Evolutionary conservation across 1,284 basidiomycete genomes (phyloP), one percentile per base, ranked within the genome.

Genomic region (Neotropicomus parvogracilis): DNA sequence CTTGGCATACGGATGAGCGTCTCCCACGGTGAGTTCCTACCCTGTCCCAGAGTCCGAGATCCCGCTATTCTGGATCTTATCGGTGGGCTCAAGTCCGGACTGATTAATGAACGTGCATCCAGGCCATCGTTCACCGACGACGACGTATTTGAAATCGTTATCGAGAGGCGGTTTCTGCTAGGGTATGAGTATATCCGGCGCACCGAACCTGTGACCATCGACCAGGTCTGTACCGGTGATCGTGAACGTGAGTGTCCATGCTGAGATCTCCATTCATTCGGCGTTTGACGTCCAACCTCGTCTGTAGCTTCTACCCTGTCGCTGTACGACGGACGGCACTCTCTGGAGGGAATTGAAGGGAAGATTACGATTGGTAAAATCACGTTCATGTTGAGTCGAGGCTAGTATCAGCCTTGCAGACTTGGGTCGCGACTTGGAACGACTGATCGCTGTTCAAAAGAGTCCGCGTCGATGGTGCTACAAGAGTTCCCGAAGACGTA

Each of bases 141-240:
- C 7, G 44, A 57, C 17, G 4, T 1, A 17, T 47, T 47, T 24
- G 42, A 59, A 31, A 28, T 59, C 20, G 1, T 28, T 0, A 9
- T 59, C 26, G 36, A 48, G 40, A 54, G 39, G 31, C 41, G 42
- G 11, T 54, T 47, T 32, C 28, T 57, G 42, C 28, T 54, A 11
- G 3, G 51, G 24, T 59, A 50, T 21, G 44, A 40, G 27, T 29
- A 51, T 11, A 59, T 57, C 44, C 16, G 17, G 33, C 50, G 54
- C 39, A 57, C 57, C 2, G 42, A 17, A 26, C 2, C 17, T 11
- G 29, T 31, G 40, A 39, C 46, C 14, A 24, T 44, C 31, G 12
- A 31, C 6, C 16, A 39, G 32, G 16, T 40, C 28, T 44, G 19
- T 17, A 11, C 20, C 13, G 12, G 6, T 16, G 26, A 29, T 16